Base-by-base conservation (phyloP, 2,329 filamentous ascomycete species). In the Colletotrichum sp. region DNA sequence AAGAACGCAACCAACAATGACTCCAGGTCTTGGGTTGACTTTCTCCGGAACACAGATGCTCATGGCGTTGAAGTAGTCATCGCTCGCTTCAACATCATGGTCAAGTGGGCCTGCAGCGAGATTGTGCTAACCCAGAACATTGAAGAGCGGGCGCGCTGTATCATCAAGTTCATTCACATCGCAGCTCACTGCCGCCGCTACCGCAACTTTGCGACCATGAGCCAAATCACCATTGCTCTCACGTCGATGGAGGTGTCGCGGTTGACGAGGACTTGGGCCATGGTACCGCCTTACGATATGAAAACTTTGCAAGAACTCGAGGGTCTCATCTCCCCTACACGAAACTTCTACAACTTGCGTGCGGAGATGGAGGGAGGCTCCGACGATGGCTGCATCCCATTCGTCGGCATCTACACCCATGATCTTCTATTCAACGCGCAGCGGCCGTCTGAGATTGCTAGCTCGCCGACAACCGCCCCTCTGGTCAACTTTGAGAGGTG, bases 401-500 rank as follows among this genome's bases (percentile, higher is more conserved):
- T 97, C 82, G 94, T 97, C 64, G 95, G 93, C 74, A 93, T 93
- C 71, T 97, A 97, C 83, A 96, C 94, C 3, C 94, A 96, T 80
- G 95, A 97, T 81, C 88, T 97, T 55, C 91, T 96, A 60, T 95
- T 94, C 87, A 96, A 96, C 80, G 92, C 93, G 1, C 94, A 96
- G 82, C 92, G 95, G 77, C 94, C 95, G 2, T 92, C 93, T 3
- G 93, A 94, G 82, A 93, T 96, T 78, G 92, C 92, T 2, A 91
- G 90, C 79, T 94, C 92, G 5, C 92, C 92, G 24, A 90, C 87
- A 0, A 91, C 91, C 7, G 90, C 94, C 76, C 92, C 93, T 16
- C 87, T 97, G 60, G 91, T 97, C 79, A 97, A 97, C 83, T 97
- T 97, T 85, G 94, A 96, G 86, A 90, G 94, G 74, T 95, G 94